A percentile compares a stretch with the other conserved stretches of the same genome.
These are phyloP conservation scores for Hymenoscyphus repandus DNA, from an alignment of 2,329 filamentous ascomycete genomes.

Conservation along the genomic window DNA sequence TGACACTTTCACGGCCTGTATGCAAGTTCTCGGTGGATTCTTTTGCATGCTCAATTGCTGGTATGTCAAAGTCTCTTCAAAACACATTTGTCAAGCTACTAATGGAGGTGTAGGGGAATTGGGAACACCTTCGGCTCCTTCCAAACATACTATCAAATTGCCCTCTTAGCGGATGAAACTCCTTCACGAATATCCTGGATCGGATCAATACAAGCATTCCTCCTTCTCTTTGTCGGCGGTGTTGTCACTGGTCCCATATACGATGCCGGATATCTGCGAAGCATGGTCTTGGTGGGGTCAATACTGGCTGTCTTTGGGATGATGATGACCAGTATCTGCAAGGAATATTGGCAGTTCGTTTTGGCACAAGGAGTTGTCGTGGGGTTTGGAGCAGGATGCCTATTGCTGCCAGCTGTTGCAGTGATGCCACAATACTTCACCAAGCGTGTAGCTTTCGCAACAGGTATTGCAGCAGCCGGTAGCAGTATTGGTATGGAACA, in stretches of 20 bases:
- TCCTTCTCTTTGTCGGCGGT: conserved; percentile 35
- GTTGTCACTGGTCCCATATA: conserved; percentile 22
- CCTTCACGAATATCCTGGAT: conserved; percentile 42
- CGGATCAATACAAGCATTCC: conserved; percentile 41
- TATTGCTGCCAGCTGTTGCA: conserved; percentile 58
- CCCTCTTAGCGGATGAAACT: conserved; percentile 31
- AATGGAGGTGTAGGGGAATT: conserved; percentile 14
- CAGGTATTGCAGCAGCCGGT: conserved; percentile 33
- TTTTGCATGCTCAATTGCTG: not conserved
- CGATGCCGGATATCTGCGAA: conserved; percentile 20
- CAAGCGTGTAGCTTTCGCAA: conserved; percentile 29
- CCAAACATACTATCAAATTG: conserved; percentile 36
- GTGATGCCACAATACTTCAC: conserved; percentile 50
- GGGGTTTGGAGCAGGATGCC: conserved; percentile 43
- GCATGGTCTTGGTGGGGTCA: conserved; percentile 19
- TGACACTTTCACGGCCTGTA: not conserved
- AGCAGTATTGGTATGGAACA: conserved; percentile 33
- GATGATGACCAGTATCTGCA: conserved; percentile 29
- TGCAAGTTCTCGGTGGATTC: not conserved
- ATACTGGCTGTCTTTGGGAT: conserved; percentile 40
- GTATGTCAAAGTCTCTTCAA: not conserved
- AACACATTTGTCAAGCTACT: too few species aligned
- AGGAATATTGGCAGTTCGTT: conserved; percentile 49
- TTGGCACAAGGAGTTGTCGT: conserved; percentile 48
- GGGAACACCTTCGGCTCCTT: conserved; percentile 35